Conservation (phyloP, 495 filamentous ascomycete species). For the Trichoderma orchidacearum region DNA sequence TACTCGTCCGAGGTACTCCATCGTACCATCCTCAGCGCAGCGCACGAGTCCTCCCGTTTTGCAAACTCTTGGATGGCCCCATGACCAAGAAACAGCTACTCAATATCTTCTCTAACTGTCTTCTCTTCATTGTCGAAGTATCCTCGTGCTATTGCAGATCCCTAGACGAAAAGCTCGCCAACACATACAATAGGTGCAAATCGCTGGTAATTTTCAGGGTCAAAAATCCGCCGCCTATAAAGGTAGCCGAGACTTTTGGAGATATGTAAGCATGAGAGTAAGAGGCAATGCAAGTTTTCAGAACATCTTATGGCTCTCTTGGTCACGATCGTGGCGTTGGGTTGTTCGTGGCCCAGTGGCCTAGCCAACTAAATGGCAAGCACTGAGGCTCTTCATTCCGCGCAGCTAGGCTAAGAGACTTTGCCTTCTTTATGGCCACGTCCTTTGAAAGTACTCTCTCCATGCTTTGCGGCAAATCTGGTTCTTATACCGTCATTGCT, state of each 20-base stretch:
- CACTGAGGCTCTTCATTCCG: not conserved
- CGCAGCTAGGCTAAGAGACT: not conserved
- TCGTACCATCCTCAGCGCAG: constrained; percentile 7
- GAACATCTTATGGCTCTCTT: not conserved
- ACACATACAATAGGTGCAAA: constrained; percentile 27
- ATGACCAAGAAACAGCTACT: constrained; percentile 6
- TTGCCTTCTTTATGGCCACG: not conserved
- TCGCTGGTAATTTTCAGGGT: constrained; percentile 15
- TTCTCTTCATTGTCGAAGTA: constrained; percentile 9
- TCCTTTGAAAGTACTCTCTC: not conserved
- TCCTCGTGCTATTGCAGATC: constrained; percentile 23
- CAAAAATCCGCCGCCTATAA: constrained; percentile 7
- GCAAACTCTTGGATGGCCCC: constrained; percentile 28
- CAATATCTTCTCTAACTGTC: not conserved
- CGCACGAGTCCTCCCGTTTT: constrained; percentile 20
- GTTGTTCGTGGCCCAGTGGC: not conserved
- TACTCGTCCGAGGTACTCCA: constrained; percentile 9
- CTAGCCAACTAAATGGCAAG: not conserved
- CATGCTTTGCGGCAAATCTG: not conserved
- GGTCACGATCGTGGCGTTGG: not conserved
- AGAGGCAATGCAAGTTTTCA: constrained; percentile 3
- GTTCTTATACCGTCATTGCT: not conserved
- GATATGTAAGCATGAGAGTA: not conserved
- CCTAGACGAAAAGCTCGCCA: constrained; percentile 30
- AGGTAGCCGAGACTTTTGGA: not conserved